Base-by-base conservation (phyloP, 495 filamentous ascomycete species). In the Astrothelium macrocarpum region DNA sequence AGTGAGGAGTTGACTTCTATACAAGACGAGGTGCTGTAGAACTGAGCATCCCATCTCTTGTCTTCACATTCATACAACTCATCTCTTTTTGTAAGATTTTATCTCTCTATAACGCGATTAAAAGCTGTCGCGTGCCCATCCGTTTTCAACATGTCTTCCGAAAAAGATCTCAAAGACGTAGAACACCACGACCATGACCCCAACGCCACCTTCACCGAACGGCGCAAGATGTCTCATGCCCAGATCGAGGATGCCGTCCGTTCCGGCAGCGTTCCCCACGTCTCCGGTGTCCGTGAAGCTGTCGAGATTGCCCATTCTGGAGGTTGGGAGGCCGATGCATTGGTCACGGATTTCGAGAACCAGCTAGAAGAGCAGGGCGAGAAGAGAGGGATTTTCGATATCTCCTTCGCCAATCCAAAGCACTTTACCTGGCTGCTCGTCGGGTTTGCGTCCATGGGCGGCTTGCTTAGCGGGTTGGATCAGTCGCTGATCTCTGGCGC, bases 391-490 rank as follows among this genome's bases (percentile, higher is more conserved):
- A 65, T 67, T 45, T 69, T 76, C 29, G 69, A 74, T 25, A 49
- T 77, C 26, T 71, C 65, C 1, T 56, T 75, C 32, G 64, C 71
- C 43, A 78, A 77, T 65, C 79, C 79, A 0, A 73, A 71, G 39
- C 43, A 71, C 53, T 86, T 84, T 67, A 85, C 82, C 36, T 85
- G 77, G 69, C 68, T 86, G 16, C 77, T 86, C 11, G 83, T 85
- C n/a, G 82, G 76, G 32, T 85, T 86, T 67, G 84, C 83, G 31
- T 83, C 80, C 2, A 82, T 85, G 79, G 82, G 82, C 62, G 84
- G 83, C 68, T 64, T 86, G 34, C 78, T 86, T 1, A 85, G 82
- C 12, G 84, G 83, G 68, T 74, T 86, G 11, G 84, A 86, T 68
- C 83, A 85, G 71, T 84, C 79, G 31, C 71, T 84, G 32, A 86